Conservation (phyloP, 106 monocot species). For the Cymbidium sinense region DNA sequence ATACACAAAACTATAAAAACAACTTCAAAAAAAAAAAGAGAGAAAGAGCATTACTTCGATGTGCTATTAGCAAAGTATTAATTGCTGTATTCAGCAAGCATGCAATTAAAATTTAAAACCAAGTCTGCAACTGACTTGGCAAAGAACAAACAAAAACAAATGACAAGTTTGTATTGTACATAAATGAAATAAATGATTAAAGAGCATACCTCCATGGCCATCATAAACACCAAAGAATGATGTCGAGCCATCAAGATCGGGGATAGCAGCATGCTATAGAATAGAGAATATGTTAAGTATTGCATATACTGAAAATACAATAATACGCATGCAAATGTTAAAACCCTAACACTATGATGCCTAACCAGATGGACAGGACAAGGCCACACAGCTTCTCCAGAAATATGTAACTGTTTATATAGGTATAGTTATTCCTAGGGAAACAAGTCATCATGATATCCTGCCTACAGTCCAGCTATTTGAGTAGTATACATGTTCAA, state of each 20-base stretch:
- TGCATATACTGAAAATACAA: not conserved
- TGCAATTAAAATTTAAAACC: not conserved
- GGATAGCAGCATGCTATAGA: conserved; percentile 62
- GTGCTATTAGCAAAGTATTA: not conserved
- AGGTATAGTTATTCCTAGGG: too few species aligned
- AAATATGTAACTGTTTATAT: too few species aligned
- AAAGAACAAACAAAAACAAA: not conserved
- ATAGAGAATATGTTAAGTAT: conserved; percentile 11
- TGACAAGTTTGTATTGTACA: not conserved
- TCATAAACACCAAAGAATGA: conserved; percentile 83
- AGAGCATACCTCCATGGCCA: conserved; percentile 74
- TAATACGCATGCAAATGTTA: not conserved
- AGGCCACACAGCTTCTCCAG: too few species aligned
- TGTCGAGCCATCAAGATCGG: conserved; percentile 52
- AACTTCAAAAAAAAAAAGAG: not conserved
- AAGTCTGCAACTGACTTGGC: not conserved
- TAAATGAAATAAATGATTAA: not conserved
- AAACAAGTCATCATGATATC: too few species aligned
- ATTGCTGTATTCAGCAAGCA: not conserved
- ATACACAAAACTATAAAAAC: not conserved
- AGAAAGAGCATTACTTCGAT: not conserved
- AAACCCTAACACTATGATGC: too few species aligned
- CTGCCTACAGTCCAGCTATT: too few species aligned
- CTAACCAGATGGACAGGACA: too few species aligned
- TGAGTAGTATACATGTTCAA: too few species aligned